These are phyloP conservation scores for Elaeis oleifera DNA, from an alignment of 202 grass and related monocot genomes.

Conservation along the genomic window DNA sequence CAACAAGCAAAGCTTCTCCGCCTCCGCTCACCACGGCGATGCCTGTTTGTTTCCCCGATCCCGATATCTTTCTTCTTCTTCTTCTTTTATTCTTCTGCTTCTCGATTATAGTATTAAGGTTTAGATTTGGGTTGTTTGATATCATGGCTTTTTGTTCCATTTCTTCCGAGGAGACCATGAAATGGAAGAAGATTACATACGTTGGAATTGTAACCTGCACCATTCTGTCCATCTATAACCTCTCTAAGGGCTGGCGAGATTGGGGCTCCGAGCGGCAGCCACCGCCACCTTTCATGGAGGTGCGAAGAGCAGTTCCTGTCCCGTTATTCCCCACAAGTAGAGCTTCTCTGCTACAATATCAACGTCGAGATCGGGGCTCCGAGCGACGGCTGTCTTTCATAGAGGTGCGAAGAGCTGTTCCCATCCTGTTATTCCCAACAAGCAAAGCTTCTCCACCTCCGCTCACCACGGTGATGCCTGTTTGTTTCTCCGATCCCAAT, in stretches of 20 bases:
- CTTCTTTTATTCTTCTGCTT: not conserved
- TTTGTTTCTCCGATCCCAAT: slow-evolving; percentile 7
- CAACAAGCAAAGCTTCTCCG: slow-evolving; percentile 24
- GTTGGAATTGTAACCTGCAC: slow-evolving; percentile 40
- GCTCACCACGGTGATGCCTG: slow-evolving; percentile 37
- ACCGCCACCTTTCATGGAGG: too few species aligned
- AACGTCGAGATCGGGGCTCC: not conserved
- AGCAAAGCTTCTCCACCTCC: slow-evolving; percentile 36
- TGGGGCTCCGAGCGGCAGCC: too few species aligned
- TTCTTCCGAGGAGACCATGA: slow-evolving; percentile 42
- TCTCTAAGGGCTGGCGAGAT: slow-evolving; percentile 38
- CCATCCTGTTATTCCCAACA: not conserved
- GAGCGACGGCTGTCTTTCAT: not conserved
- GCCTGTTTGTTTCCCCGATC: slow-evolving; percentile 20
- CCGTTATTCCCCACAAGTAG: too few species aligned
- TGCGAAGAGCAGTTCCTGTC: too few species aligned
- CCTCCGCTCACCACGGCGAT: slow-evolving; percentile 42
- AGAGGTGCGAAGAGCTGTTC: not conserved
- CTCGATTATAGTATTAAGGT: not conserved
- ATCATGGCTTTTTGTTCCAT: not conserved
- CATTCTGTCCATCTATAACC: slow-evolving; percentile 33
- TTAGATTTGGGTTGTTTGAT: not conserved
- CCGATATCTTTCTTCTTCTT: not conserved
- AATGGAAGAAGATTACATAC: slow-evolving; percentile 53
- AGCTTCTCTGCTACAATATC: too few species aligned